Percentiles rank a stretch among this genome's conserved stretches.
These are phyloP conservation scores for Trichoderma cornu-damae DNA, from an alignment of 2,329 filamentous ascomycete species.

Conservation along the genomic window DNA sequence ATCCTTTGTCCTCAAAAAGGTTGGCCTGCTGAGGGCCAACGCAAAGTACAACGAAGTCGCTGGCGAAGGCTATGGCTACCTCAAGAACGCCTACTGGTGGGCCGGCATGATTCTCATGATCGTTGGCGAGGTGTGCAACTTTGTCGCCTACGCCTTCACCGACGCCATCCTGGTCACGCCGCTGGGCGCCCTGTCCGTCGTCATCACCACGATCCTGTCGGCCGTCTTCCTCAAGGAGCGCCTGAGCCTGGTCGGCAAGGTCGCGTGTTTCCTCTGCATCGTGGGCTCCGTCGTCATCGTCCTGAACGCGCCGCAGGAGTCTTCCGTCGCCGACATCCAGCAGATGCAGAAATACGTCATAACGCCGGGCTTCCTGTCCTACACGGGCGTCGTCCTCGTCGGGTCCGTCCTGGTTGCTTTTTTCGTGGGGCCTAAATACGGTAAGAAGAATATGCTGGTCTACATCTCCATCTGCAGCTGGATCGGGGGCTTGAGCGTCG, in stretches of 20 bases:
- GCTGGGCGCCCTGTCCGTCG: constrained; percentile 83
- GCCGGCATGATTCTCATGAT: constrained; percentile 95
- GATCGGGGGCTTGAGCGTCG: constrained; percentile 89
- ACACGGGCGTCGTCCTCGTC: constrained; percentile 75
- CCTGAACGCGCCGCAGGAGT: constrained; percentile 83
- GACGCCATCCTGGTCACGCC: constrained; percentile 95
- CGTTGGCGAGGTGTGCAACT: constrained; percentile 92
- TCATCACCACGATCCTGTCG: constrained; percentile 84
- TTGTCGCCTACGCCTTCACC: constrained; percentile 93
- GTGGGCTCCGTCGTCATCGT: constrained; percentile 90
- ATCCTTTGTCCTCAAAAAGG: constrained; percentile 94
- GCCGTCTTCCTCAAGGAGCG: constrained; percentile 95
- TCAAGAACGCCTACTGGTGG: constrained; percentile 97
- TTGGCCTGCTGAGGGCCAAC: constrained; percentile 85
- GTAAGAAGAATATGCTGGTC: constrained; percentile 95
- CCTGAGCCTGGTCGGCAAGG: constrained; percentile 90
- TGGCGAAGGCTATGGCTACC: constrained; percentile 93
- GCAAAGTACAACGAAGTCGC: constrained; percentile 94
- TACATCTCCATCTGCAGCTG: constrained; percentile 95
- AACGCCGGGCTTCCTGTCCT: constrained; percentile 77
- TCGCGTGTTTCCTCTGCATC: constrained; percentile 93
- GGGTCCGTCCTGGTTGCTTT: constrained; percentile 67
- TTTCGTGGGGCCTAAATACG: constrained; percentile 80
- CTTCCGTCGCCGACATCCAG: constrained; percentile 80
- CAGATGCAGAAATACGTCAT: constrained; percentile 88